Evolutionary conservation across 2,329 filamentous ascomycete genomes (phyloP), one percentile per base, ranked within the genome.

Genomic region (Fusarium caatingaense): DNA sequence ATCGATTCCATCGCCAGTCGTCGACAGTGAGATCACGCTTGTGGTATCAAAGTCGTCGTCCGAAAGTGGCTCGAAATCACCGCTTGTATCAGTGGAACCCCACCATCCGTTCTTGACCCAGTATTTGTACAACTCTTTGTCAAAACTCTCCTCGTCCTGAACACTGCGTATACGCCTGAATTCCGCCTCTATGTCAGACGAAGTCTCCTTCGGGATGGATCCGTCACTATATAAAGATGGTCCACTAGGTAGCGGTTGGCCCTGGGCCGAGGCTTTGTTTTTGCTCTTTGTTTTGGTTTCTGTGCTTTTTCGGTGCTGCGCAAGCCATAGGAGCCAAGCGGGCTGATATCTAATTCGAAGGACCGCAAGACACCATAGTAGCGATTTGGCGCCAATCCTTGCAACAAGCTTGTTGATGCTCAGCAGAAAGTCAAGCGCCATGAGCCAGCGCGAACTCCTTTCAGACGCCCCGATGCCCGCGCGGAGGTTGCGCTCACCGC

Each of bases 51-150:
- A 89, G 46, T 91, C 85, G 13, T 89, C 85, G 7, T 82, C 77
- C 13, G 83, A 78, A 10, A 79, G 76, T 1, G 90, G 90, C 32
- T 84, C 79, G 78, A 94, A 98, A 67, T 95, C 92, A 28, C 92
- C 92, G 75, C 93, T 97, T 8, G 85, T 85, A 77, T 98, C 95
- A 32, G 90, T 85, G 18, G 91, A 90, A 2, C 95, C 94, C 90
- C 93, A 98, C 82, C 92, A 92, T 10, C 93, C 93, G 21, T 93
- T 93, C 56, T 86, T 84, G 55, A 92, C 89, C 92, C 93, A 98
- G 88, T 94, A 96, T 30, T 85, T 84, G 78, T 98, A 98, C 3
- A 98, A 82, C 62, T 89, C 90, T 4, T 86, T 85, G 69, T 95
- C 91, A 4, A 98, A 83, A 41, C 88, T 87, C 28, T 87, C 86